Base-by-base conservation (phyloP, 768 basidiomycete species). In the Aureoboletus auriporus region DNA sequence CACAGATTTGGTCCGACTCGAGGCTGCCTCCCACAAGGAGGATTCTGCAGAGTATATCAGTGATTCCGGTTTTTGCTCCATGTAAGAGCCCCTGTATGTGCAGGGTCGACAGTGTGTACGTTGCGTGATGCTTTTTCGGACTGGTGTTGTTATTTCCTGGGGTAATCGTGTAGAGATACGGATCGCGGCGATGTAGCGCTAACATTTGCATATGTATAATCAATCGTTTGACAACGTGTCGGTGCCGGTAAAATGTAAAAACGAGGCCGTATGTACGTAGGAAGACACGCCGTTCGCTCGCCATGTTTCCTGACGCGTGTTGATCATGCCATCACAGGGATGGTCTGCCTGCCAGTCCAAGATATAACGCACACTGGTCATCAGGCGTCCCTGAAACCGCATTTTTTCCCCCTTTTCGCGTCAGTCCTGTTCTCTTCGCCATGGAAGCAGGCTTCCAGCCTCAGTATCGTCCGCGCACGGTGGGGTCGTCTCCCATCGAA, bases 21-120 rank as follows among this genome's bases (percentile, higher is more conserved):
- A 75, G 67, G 70, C 72, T 51, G 55, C 64, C 42, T 71, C 69
- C 52, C 67, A 59, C 51, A 76, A 75, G 59, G 69, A 64, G 34
- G 66, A 69, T 47, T 63, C 65, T 40, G 61, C 55, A 47, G 75
- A 75, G 45, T 69, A 71, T 49, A 63, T 77, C 55, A 77, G 68
- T 37, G 75, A 76, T 60, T 76, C 75, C 44, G 75, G 75, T 26
- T 76, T 77, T 56, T 74, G 71, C 46, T 76, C 75, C 29, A 70
- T 58, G 65, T 67, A 52, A 53, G 20, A 8, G 10, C 17, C 33
- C 8, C 9, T 38, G 45, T 49, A n/a, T 39, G 26, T n/a, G 39
- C 42, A 44, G 44, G 48, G 42, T 42, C 44, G 11, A 45, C 28
- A 41, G 51, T 40, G 36, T 16, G 29, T 40, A 46, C 52, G 51